Conservation (phyloP, 805 yeast species). For the Tetrapisispora arboricola region DNA sequence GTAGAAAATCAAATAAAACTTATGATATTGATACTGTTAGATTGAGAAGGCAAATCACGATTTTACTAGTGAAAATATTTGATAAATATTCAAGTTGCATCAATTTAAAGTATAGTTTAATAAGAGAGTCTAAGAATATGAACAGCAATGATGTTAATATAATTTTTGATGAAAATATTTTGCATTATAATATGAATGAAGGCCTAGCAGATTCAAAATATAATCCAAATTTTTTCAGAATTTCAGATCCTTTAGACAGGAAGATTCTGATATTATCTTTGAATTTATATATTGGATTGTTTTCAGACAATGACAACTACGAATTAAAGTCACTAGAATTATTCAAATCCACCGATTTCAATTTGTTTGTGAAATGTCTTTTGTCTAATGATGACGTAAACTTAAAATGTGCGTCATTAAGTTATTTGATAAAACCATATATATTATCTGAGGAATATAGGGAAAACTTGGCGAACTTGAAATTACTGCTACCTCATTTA, state of each 20-base stretch:
- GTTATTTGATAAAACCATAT: conserved; percentile 14
- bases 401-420: conserved; percentile 17
- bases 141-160: background rate
- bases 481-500: conserved; percentile 19
- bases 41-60: background rate
- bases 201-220: conserved; percentile 9
- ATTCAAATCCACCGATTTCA: conserved; percentile 7
- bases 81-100: conserved; percentile 1
- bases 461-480: conserved; percentile 10
- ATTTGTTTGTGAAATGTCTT: conserved; percentile 6
- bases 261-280: background rate
- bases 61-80: background rate
- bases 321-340: background rate
- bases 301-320: background rate
- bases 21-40: background rate
- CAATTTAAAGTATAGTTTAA: conserved; percentile 1
- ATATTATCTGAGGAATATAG: conserved; percentile 7
- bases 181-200: conserved; percentile 6
- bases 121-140: background rate
- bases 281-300: background rate
- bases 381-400: conserved; percentile 6
- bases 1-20: too few species aligned
- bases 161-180: background rate
- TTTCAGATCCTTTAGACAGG: conserved; percentile 7
- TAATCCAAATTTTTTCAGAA: conserved; percentile 17